A percentile compares a stretch with the other conserved stretches of the same genome.
Evolutionary conservation across 139 green algal species (phyloP).

Genomic region (Chlamydomonas incerta): DNA sequence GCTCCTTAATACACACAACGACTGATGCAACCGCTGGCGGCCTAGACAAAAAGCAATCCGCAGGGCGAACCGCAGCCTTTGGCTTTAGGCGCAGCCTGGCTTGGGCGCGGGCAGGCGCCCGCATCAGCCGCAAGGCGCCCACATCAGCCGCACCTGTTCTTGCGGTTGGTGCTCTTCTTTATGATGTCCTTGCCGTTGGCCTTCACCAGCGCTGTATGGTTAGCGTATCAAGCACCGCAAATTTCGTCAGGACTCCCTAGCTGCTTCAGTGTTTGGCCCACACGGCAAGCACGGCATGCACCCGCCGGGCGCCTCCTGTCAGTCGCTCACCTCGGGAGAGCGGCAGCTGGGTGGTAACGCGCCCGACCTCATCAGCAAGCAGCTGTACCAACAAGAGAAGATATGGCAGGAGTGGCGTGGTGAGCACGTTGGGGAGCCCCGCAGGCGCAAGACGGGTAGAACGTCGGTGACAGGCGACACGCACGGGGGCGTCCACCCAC

Average conservation of each 20-base stretch:
- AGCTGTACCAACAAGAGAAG: too few species aligned
- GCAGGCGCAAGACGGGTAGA: too few species aligned
- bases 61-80: too few species aligned
- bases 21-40: too few species aligned
- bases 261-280: neutral
- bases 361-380: conserved; percentile 27
- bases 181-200: conserved; percentile 88
- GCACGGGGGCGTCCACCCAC: neutral
- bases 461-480: too few species aligned
- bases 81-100: too few species aligned
- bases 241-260: neutral
- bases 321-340: conserved; percentile 51
- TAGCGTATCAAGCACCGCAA: neutral
- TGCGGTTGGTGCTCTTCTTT: conserved; percentile 79
- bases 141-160: conserved; percentile 64
- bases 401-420: too few species aligned
- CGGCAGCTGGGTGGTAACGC: conserved; percentile 16
- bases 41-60: too few species aligned
- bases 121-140: neutral
- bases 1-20: too few species aligned
- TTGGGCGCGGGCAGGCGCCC: too few species aligned
- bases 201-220: conserved; percentile 70
- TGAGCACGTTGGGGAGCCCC: too few species aligned
- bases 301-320: neutral
- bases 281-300: too few species aligned